Base-by-base conservation (phyloP, 768 basidiomycete genomes). In the Leccinum sublutescens region DNA sequence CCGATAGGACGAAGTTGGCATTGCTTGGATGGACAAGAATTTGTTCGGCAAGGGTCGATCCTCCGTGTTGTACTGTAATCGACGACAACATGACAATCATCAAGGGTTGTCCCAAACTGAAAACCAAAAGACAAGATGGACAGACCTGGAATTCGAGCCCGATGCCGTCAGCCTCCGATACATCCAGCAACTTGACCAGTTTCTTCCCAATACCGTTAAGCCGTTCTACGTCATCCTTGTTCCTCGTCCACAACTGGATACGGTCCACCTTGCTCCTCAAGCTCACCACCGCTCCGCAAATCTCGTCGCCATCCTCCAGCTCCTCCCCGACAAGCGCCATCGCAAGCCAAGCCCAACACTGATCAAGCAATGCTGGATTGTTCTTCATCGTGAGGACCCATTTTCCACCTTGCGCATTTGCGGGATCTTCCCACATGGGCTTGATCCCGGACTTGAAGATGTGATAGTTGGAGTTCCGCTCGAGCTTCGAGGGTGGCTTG, bases 391-490 rank as follows among this genome's bases (percentile, higher is more conserved):
- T 93, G 58, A 98, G 74, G 19, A 95, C 93, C 95, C 95, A 97
- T 76, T 95, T 95, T 36, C 95, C 95, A 19, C 95, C 95, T 55
- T 88, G 83, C 25, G 91, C 89, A 68, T 97, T 97, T 55, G 93
- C 91, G 31, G 84, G 84, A 71, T 96, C 95, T 76, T 96, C 95
- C 94, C 94, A 97, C 95, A 97, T 96, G 14, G 93, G 93, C 70
- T 93, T 93, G 78, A 95, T 95, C 17, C 91, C 91, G 21, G 85
- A 81, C 76, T 96, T 96, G 84, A 98, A 97, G 56, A 98, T 81
- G 70, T 98, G 95, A 67, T 96, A 95, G 76, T 97, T 98, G 50
- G 89, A 89, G 75, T 93, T 93, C 67, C 86, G 86, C 66, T 94
- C 91, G 34, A 96, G 84, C 67, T 86, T 84, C 34, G 91, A 93